These are phyloP conservation scores for Soucietia sequanensis DNA, from an alignment of 805 yeast species.

Conservation along the genomic window DNA sequence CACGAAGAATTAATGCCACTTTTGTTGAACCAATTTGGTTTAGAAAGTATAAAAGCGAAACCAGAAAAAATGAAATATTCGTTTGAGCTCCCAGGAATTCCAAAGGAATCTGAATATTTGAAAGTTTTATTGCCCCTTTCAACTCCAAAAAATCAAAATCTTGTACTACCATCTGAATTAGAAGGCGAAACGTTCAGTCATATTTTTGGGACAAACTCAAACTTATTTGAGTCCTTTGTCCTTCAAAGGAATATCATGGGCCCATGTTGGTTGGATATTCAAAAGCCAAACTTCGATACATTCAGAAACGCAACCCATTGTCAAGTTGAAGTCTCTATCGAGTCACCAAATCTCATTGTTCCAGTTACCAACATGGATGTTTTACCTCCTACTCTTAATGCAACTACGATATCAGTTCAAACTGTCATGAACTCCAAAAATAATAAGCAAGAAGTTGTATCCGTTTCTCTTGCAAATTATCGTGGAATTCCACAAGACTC, in stretches of 20 bases:
- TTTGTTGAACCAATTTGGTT: conserved; percentile 59
- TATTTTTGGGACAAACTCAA: conserved; percentile 76
- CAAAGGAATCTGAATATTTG: conserved; percentile 75
- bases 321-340: conserved; percentile 66
- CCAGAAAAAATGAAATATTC: conserved; percentile 79
- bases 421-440: conserved; percentile 72
- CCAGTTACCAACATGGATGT: conserved; percentile 47
- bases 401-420: conserved; percentile 75
- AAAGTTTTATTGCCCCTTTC: conserved; percentile 74
- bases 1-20: conserved; percentile 74
- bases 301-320: conserved; percentile 75
- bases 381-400: conserved; percentile 63
- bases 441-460: conserved; percentile 82
- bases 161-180: conserved; percentile 56
- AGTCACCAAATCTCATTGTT: conserved; percentile 45
- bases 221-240: conserved; percentile 82
- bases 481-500: conserved; percentile 71
- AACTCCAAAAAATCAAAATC: conserved; percentile 52
- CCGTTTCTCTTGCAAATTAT: conserved; percentile 75
- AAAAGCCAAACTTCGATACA: conserved; percentile 57
- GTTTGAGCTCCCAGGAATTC: conserved; percentile 79
- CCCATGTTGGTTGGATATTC: conserved; percentile 91
- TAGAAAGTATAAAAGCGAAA: conserved; percentile 63
- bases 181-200: conserved; percentile 75
- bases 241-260: conserved; percentile 87